A percentile compares a stretch with the other conserved stretches of the same genome.
Conservation (phyloP, 352 stramenopile species). For the Phytophthora chlamydospora region DNA sequence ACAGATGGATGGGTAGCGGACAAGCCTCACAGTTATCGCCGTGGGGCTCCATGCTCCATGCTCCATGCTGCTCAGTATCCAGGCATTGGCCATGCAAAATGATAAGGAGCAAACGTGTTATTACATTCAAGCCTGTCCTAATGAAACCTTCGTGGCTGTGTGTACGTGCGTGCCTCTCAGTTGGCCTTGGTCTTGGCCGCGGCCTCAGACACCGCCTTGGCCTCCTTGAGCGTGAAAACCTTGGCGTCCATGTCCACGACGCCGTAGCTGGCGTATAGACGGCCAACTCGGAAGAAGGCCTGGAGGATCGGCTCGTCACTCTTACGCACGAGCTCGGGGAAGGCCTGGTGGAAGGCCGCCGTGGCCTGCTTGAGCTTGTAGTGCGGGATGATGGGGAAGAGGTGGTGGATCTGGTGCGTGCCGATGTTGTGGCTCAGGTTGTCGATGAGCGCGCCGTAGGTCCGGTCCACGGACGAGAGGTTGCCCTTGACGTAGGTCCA, state of each 20-base stretch:
- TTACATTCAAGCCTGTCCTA: slow-evolving; percentile 27
- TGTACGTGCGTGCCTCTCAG: slow-evolving; percentile 11
- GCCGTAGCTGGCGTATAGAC: slow-evolving; percentile 75
- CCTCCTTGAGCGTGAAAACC: slow-evolving; percentile 76
- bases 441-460: slow-evolving; percentile 79
- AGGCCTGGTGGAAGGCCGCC: slow-evolving; percentile 64
- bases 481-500: slow-evolving; percentile 89
- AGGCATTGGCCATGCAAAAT: background rate
- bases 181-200: slow-evolving; percentile 39
- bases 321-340: slow-evolving; percentile 76
- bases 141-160: slow-evolving; percentile 6
- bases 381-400: slow-evolving; percentile 89
- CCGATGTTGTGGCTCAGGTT: slow-evolving; percentile 90
- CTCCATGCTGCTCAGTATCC: background rate
- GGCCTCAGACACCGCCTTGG: slow-evolving; percentile 36
- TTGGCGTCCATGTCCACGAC: slow-evolving; percentile 69
- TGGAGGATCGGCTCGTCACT: slow-evolving; percentile 71
- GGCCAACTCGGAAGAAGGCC: slow-evolving; percentile 64
- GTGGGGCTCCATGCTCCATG: too few relatives aligned
- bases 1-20: slow-evolving; percentile 16
- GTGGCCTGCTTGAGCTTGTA: slow-evolving; percentile 81
- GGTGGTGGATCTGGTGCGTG: slow-evolving; percentile 87
- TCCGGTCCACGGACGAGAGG: slow-evolving; percentile 80
- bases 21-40: background rate
- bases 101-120: too few relatives aligned